Evolutionary conservation across 1,139 yeast genomes (phyloP).

Genomic region (Diutina neorugosa): DNA sequence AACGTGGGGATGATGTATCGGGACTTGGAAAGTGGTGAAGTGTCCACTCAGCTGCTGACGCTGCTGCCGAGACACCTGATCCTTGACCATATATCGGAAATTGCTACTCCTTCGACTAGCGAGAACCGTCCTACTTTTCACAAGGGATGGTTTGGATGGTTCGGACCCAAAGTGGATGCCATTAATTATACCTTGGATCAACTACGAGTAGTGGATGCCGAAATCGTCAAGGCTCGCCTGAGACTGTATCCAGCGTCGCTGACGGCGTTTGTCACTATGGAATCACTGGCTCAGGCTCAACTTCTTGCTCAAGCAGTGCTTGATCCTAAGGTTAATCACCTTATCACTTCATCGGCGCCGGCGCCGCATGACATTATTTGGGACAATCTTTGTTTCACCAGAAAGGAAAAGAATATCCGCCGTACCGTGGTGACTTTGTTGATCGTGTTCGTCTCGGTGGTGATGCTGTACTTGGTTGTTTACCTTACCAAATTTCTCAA

Average conservation of each 20-base stretch:
- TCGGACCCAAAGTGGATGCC: conserved; percentile 52
- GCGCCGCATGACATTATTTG: conserved; percentile 74
- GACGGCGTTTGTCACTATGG: conserved; percentile 74
- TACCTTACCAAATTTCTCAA: conserved; percentile 64
- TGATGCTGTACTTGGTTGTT: conserved; percentile 59
- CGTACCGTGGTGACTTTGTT: conserved; percentile 49
- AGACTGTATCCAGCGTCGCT: conserved; percentile 15
- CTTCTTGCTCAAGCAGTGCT: conserved; percentile 78
- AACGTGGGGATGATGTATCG: background rate
- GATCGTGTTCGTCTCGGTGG: conserved; percentile 50
- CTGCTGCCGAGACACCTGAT: background rate
- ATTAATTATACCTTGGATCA: conserved; percentile 47
- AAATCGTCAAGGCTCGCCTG: conserved; percentile 14
- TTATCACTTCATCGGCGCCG: conserved; percentile 64
- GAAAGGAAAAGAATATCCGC: conserved; percentile 40
- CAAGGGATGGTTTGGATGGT: conserved; percentile 39
- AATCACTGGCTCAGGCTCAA: conserved; percentile 73
- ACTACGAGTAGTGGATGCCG: conserved; percentile 44
- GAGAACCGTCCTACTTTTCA: conserved; percentile 38
- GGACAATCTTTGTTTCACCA: conserved; percentile 56
- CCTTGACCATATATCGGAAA: background rate
- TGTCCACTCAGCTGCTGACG: background rate
- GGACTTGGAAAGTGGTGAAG: background rate
- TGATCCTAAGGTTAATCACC: conserved; percentile 64
- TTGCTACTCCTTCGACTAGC: background rate